Conservation (phyloP, 371 early-diverging fungal genomes). For the Rhizopus arrhizus region DNA sequence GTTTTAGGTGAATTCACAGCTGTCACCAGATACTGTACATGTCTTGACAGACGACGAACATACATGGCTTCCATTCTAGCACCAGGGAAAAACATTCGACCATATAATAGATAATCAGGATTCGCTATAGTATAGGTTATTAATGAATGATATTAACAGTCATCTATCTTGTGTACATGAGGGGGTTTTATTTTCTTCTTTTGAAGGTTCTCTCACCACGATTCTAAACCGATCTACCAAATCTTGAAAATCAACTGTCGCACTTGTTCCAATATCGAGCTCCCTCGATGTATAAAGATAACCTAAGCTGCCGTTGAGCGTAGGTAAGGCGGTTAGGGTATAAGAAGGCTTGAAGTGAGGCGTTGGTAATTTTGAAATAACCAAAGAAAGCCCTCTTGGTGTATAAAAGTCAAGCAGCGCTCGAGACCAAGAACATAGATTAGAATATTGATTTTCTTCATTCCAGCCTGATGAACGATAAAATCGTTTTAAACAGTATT, state of each 20-base stretch:
- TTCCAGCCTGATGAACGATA: slow-evolving; percentile 79
- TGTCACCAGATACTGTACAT: slow-evolving; percentile 68
- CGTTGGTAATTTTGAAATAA: slow-evolving; percentile 74
- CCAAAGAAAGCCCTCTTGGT: slow-evolving; percentile 72
- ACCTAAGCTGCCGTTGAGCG: slow-evolving; percentile 76
- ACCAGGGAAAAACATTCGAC: slow-evolving; percentile 77
- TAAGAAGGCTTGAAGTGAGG: slow-evolving; percentile 77
- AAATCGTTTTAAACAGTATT: slow-evolving; percentile 77
- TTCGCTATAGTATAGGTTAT: slow-evolving; percentile 3
- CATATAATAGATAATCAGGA: slow-evolving; percentile 67
- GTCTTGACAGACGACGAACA: slow-evolving; percentile 59
- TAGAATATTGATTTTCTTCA: slow-evolving; percentile 78
- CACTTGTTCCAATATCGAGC: slow-evolving; percentile 64
- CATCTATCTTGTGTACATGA: neutral
- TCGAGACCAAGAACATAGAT: slow-evolving; percentile 72
- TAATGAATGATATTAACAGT: too few species aligned
- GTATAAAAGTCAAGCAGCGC: slow-evolving; percentile 78
- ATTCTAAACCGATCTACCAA: slow-evolving; percentile 62
- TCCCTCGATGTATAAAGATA: slow-evolving; percentile 80
- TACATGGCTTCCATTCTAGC: slow-evolving; percentile 79
- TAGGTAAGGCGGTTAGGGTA: slow-evolving; percentile 69
- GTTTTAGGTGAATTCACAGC: slow-evolving; percentile 67
- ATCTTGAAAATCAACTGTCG: slow-evolving; percentile 61
- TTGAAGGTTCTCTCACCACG: slow-evolving; percentile 15
- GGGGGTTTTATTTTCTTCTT: neutral